Evolutionary conservation across 2,329 filamentous ascomycete species (phyloP).

Genomic region (Escovopsis sp.): DNA sequence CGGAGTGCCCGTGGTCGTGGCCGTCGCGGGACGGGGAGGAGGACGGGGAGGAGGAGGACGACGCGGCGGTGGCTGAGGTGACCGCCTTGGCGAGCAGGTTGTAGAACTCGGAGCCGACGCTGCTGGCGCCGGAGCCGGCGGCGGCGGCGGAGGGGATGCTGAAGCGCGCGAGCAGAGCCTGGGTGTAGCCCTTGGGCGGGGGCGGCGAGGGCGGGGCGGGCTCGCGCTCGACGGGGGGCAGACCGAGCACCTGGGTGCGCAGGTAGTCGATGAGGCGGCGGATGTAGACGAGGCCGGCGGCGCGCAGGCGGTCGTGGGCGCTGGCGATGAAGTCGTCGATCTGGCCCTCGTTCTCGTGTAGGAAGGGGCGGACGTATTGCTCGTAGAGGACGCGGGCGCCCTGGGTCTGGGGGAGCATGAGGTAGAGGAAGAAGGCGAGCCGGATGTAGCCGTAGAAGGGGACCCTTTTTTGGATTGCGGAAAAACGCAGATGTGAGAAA

Average conservation of each 20-base stretch:
- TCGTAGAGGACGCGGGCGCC: conserved; percentile 80
- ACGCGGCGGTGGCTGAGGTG: conserved; percentile 40
- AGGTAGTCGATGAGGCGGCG: conserved; percentile 56
- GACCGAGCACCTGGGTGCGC: conserved; percentile 64
- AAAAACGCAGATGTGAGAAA: neutral
- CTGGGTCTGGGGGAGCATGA: conserved; percentile 94
- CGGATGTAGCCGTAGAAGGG: conserved; percentile 92
- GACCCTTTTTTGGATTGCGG: conserved; percentile 32
- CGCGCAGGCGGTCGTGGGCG: conserved; percentile 62
- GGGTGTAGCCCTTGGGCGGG: conserved; percentile 52
- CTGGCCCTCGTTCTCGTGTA: conserved; percentile 68
- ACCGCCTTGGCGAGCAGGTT: conserved; percentile 63
- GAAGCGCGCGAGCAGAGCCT: conserved; percentile 72
- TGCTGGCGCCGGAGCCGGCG: conserved; percentile 52
- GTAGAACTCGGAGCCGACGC: conserved; percentile 52
- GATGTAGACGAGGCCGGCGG: conserved; percentile 62
- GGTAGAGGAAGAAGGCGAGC: conserved; percentile 75
- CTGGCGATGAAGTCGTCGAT: conserved; percentile 85
- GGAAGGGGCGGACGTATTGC: conserved; percentile 72
- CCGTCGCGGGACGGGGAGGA: conserved; percentile 2
- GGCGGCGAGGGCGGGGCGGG: conserved; percentile 25
- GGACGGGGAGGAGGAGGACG: conserved; percentile 1
- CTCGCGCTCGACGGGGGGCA: conserved; percentile 39
- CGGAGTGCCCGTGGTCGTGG: conserved; percentile 31
- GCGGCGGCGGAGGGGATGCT: conserved; percentile 48